A percentile compares a stretch with the other conserved stretches of the same genome.
phyloP scores from a whole-genome alignment of 2,329 filamentous ascomycete species.

The Anisogramma anomala region DNA sequence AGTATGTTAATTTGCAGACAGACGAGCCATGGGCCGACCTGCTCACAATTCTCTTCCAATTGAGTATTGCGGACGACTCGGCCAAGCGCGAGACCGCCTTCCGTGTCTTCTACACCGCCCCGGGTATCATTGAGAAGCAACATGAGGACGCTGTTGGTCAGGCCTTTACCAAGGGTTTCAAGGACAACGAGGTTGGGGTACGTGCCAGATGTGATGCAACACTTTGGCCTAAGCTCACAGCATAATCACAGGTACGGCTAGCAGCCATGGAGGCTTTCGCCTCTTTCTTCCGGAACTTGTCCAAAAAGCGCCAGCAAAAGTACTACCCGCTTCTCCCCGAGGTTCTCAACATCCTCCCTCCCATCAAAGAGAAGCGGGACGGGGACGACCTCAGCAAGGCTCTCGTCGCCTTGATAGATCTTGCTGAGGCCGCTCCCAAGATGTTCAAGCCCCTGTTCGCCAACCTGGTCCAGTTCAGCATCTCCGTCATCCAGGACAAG shows the following conservation, averaged over 20 bases:
- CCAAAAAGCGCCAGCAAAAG: slow-evolving; percentile 77
- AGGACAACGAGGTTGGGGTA: slow-evolving; percentile 73
- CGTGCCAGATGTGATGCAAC: slow-evolving; percentile 17
- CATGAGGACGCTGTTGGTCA: slow-evolving; percentile 82
- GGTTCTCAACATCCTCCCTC: slow-evolving; percentile 86
- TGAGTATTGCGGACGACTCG: slow-evolving; percentile 74
- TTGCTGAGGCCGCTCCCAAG: slow-evolving; percentile 87
- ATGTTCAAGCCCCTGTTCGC: slow-evolving; percentile 97
- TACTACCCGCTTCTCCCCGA: slow-evolving; percentile 82
- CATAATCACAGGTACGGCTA: slow-evolving; percentile 57
- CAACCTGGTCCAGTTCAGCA: slow-evolving; percentile 82
- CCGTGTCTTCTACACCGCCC: slow-evolving; percentile 89
- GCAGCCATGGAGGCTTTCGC: slow-evolving; percentile 95
- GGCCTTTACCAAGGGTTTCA: slow-evolving; percentile 86
- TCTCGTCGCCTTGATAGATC: slow-evolving; percentile 80
- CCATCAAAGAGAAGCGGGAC: slow-evolving; percentile 82
- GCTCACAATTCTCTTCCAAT: slow-evolving; percentile 71
- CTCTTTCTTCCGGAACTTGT: slow-evolving; percentile 84
- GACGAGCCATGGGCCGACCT: slow-evolving; percentile 84
- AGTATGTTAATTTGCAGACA: slow-evolving; percentile 26
- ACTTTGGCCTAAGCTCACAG: slow-evolving; percentile 10
- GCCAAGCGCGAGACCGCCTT: slow-evolving; percentile 87
- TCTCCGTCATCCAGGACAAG: slow-evolving; percentile 92
- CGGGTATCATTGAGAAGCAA: slow-evolving; percentile 89
- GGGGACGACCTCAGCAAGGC: slow-evolving; percentile 86